phyloP scores from a whole-genome alignment of 2,329 filamentous ascomycete genomes.

The Fusarium nanum region DNA sequence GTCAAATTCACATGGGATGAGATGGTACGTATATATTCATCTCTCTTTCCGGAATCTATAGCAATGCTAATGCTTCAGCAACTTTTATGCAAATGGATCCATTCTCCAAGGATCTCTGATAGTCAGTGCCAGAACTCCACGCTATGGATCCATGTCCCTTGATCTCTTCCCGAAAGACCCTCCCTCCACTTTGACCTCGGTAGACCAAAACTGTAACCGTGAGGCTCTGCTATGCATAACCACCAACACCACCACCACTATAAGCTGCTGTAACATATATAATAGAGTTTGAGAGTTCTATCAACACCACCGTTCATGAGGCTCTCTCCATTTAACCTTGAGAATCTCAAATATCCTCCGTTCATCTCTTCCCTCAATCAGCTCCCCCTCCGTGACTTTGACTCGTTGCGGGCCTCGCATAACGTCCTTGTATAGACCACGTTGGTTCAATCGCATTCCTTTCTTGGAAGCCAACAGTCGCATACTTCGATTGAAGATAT shows the following conservation, averaged over 20 bases:
- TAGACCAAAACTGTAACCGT: constrained; percentile 20
- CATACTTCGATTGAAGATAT: constrained; percentile 92
- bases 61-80: constrained; percentile 1
- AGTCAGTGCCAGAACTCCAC: constrained; percentile 27
- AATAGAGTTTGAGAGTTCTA: not conserved
- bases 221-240: constrained; percentile 18
- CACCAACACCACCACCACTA: not conserved
- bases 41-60: not conserved
- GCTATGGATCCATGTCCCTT: constrained; percentile 19
- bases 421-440: constrained; percentile 79
- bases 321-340: constrained; percentile 86
- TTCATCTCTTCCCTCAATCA: constrained; percentile 82
- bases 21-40: constrained; percentile 7
- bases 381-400: constrained; percentile 73
- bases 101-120: not conserved
- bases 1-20: constrained; percentile 18
- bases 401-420: constrained; percentile 67
- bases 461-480: constrained; percentile 82
- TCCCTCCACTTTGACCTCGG: constrained; percentile 40
- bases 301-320: constrained; percentile 80
- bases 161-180: constrained; percentile 20
- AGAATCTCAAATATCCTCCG: constrained; percentile 83
- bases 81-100: constrained; percentile 1
- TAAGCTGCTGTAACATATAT: not conserved
- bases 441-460: constrained; percentile 86